Conservation (phyloP, 305 asterid genomes). For the Fraxinus greggii region DNA sequence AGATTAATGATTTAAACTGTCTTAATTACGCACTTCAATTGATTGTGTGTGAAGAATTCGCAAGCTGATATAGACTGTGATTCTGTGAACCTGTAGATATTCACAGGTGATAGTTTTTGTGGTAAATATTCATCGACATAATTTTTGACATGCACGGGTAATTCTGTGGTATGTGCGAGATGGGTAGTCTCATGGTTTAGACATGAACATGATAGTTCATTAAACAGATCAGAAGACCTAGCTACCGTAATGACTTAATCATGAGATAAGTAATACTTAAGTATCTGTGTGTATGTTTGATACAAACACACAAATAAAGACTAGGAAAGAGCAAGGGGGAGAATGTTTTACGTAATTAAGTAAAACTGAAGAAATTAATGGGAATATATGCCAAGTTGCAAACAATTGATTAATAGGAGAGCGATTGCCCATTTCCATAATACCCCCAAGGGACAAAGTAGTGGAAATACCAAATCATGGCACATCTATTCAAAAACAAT, state of each 20-base stretch:
- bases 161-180: background rate
- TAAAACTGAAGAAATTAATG: background rate
- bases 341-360: background rate
- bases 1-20: background rate
- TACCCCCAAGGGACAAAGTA: background rate
- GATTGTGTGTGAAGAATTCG: background rate
- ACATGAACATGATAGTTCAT: background rate
- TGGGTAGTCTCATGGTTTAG: background rate
- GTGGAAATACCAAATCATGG: background rate
- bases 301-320: background rate
- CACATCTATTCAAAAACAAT: background rate
- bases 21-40: background rate
- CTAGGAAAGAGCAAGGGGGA: background rate
- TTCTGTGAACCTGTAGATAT: background rate
- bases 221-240: background rate
- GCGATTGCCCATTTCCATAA: background rate
- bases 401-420: background rate
- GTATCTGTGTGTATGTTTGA: background rate
- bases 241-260: background rate
- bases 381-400: background rate
- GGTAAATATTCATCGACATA: background rate
- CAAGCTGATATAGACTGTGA: background rate
- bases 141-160: background rate
- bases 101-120: background rate
- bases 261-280: background rate